Conservation (phyloP, 1,139 yeast genomes). For the Pneumocystis wakefieldiae region DNA sequence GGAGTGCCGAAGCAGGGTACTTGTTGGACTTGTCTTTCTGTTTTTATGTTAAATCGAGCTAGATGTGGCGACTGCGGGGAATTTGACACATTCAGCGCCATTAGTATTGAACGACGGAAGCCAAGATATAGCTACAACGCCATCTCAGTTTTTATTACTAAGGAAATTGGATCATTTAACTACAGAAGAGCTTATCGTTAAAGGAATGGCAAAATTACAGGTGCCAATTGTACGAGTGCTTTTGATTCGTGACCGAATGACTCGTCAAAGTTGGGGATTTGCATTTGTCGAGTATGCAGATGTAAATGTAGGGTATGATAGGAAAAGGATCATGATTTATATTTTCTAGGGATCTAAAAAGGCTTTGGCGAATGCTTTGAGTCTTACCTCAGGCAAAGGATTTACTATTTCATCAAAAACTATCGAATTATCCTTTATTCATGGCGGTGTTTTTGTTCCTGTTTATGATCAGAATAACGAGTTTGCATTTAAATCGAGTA, state of each 20-base stretch:
- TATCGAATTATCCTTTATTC: constrained; percentile 12
- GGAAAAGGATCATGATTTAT: not conserved
- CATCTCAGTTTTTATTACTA: constrained; percentile 14
- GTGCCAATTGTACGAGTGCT: constrained; percentile 10
- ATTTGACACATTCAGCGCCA: constrained; percentile 2
- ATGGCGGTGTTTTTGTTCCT: constrained; percentile 17
- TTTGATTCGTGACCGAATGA: constrained; percentile 13
- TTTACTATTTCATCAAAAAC: constrained; percentile 9
- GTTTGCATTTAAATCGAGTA: constrained; percentile 12
- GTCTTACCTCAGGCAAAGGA: constrained; percentile 2
- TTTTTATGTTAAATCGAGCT: not conserved
- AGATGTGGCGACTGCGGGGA: constrained; percentile 3
- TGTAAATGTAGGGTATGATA: constrained; percentile 6
- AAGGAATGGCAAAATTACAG: constrained; percentile 2
- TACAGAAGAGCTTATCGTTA: constrained; percentile 9
- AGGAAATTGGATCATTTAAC: constrained; percentile 8
- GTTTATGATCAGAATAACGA: constrained; percentile 8
- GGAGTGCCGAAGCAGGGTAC: constrained; percentile 6
- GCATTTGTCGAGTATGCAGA: constrained; percentile 14
- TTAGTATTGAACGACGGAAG: constrained; percentile 5
- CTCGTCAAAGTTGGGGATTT: constrained; percentile 13
- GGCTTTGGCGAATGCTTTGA: constrained; percentile 6
- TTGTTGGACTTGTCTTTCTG: not conserved
- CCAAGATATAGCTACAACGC: constrained; percentile 10
- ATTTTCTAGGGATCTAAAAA: not conserved